Conservation (phyloP, 192 early-diverging fungal genomes). For the Allomyces javanicus region DNA sequence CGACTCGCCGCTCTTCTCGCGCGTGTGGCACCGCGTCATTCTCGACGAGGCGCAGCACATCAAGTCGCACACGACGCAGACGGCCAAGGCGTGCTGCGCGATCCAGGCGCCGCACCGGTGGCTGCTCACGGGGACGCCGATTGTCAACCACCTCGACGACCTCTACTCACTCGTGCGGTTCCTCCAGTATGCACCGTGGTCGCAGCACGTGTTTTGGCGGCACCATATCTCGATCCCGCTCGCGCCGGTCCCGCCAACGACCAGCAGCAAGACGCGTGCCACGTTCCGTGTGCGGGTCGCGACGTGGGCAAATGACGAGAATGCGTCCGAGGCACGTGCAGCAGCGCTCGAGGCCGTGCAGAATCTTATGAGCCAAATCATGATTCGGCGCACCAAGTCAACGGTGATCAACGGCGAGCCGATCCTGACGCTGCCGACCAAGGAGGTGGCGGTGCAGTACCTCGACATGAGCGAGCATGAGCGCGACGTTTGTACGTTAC, state of each 20-base stretch:
- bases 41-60: conserved; percentile 89
- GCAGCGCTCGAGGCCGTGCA: conserved; percentile 28
- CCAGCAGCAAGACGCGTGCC: conserved; percentile 14
- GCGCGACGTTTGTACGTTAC: conserved; percentile 29
- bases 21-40: conserved; percentile 73
- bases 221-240: conserved; percentile 57
- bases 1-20: conserved; percentile 25
- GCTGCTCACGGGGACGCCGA: conserved; percentile 85
- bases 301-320: conserved; percentile 18
- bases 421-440: conserved; percentile 56
- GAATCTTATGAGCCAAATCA: conserved; percentile 48
- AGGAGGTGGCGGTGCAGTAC: conserved; percentile 34
- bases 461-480: conserved; percentile 41
- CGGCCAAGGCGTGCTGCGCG: conserved; percentile 49
- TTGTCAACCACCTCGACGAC: conserved; percentile 68
- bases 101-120: conserved; percentile 52
- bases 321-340: conserved; percentile 8
- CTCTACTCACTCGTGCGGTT: conserved; percentile 70
- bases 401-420: conserved; percentile 54
- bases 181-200: conserved; percentile 48
- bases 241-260: conserved; percentile 21
- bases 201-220: conserved; percentile 52
- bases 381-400: conserved; percentile 73
- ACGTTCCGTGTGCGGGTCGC: conserved; percentile 15
- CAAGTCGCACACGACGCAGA: conserved; percentile 54